Conservation (phyloP, 1,139 yeast genomes). For the Torulaspora pretoriensis region DNA sequence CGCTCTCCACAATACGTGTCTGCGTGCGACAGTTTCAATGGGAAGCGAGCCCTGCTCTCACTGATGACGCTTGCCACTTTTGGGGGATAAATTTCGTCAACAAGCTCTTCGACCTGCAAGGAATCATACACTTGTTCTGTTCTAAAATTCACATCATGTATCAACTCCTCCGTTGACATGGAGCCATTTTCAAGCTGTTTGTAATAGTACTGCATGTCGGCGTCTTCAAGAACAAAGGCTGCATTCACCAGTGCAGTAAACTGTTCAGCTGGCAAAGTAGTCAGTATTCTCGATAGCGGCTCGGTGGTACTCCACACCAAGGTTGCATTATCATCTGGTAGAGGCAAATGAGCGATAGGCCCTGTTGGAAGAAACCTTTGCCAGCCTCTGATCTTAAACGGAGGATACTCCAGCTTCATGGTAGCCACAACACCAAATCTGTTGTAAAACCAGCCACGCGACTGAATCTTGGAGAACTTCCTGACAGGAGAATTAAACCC, state of each 20-base stretch:
- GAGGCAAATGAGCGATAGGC: conserved; percentile 85
- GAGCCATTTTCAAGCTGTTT: conserved; percentile 46
- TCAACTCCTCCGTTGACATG: conserved; percentile 44
- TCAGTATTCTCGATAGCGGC: conserved; percentile 60
- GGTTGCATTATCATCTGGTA: conserved; percentile 81
- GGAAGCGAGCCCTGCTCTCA: conserved; percentile 80
- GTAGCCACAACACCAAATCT: conserved; percentile 92
- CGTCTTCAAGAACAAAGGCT: conserved; percentile 70
- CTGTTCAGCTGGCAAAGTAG: conserved; percentile 54
- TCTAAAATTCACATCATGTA: conserved; percentile 74
- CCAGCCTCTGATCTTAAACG: conserved; percentile 74
- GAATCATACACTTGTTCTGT: conserved; percentile 44
- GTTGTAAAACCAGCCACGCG: conserved; percentile 89
- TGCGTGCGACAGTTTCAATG: conserved; percentile 83
- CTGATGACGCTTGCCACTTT: conserved; percentile 54
- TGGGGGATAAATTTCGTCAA: conserved; percentile 64
- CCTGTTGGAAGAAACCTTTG: conserved; percentile 91
- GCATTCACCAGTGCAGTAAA: conserved; percentile 78
- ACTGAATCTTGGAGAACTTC: conserved; percentile 69
- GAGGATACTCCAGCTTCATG: conserved; percentile 66
- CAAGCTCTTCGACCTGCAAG: conserved; percentile 39
- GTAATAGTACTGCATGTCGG: conserved; percentile 74
- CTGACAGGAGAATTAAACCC: conserved; percentile 95
- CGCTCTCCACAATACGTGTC: conserved; percentile 82
- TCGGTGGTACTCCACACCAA: conserved; percentile 92